Evolutionary conservation across 176 grass and related monocot genomes (phyloP).

Genomic region (Musa troglodytarum): DNA sequence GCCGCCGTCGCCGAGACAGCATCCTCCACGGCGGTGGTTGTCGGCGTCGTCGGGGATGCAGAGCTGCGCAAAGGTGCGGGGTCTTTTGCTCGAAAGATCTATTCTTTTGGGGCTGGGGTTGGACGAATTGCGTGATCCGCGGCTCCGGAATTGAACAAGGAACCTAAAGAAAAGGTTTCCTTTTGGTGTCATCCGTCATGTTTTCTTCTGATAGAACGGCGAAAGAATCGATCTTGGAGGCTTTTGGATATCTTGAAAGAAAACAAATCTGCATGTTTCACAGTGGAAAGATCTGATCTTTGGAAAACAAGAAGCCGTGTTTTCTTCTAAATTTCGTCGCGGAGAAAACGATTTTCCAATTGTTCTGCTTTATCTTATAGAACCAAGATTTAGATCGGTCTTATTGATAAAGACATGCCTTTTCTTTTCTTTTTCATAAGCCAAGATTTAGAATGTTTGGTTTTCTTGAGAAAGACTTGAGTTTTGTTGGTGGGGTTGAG

Average conservation of each 20-base stretch:
- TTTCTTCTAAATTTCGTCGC: neutral
- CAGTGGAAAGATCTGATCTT: neutral
- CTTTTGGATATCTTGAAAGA: neutral
- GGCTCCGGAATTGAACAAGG: neutral
- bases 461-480: neutral
- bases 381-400: neutral
- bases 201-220: neutral
- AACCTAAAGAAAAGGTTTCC: neutral
- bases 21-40: neutral
- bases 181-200: neutral
- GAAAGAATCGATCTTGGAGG: neutral
- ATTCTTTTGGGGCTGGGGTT: neutral
- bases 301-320: neutral
- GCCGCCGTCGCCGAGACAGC: neutral
- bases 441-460: neutral
- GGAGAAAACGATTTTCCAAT: neutral
- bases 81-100: conserved; percentile 10
- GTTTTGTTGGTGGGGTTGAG: neutral
- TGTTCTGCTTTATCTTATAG: neutral
- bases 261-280: neutral
- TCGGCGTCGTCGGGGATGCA: neutral
- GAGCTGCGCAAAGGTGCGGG: conserved; percentile 7
- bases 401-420: neutral
- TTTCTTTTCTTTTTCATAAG: neutral
- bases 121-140: neutral